These are phyloP conservation scores for Solanum etuberosum DNA, from an alignment of 257 asterid genomes.

Conservation along the genomic window DNA sequence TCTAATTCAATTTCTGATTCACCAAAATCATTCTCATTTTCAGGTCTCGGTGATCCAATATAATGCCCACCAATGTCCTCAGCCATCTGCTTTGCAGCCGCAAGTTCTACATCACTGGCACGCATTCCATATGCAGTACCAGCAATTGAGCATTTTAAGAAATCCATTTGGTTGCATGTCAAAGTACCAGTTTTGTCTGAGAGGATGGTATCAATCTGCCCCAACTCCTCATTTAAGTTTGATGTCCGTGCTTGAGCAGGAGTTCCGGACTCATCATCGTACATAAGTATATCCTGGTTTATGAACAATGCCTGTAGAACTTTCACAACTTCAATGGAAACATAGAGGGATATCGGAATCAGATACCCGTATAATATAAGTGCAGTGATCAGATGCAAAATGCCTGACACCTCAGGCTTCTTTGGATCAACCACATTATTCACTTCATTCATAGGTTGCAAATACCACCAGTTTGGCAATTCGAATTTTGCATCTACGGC, in stretches of 20 bases:
- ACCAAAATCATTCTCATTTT: not conserved
- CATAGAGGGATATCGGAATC: constrained; percentile 91
- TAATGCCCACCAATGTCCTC: constrained; percentile 55
- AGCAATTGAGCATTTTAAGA: constrained; percentile 87
- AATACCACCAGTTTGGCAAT: constrained; percentile 86
- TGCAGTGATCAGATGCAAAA: constrained; percentile 80
- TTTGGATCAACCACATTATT: constrained; percentile 47
- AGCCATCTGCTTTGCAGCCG: constrained; percentile 86
- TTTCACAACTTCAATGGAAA: constrained; percentile 86
- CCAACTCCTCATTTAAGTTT: constrained; percentile 87
- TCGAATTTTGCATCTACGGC: constrained; percentile 55
- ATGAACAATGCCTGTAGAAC: constrained; percentile 87
- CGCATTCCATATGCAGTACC: constrained; percentile 67
- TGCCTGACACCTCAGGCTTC: constrained; percentile 47
- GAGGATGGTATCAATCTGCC: constrained; percentile 83
- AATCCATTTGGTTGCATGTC: constrained; percentile 97
- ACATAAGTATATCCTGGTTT: constrained; percentile 76
- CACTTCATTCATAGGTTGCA: constrained; percentile 46
- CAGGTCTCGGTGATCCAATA: constrained; percentile 8
- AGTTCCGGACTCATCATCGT: constrained; percentile 78
- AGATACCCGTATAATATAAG: constrained; percentile 85
- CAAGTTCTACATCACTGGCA: constrained; percentile 88
- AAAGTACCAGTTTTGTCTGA: constrained; percentile 97
- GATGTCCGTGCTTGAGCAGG: constrained; percentile 97
- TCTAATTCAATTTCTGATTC: constrained; percentile 65